Base-by-base conservation (phyloP, 1,284 basidiomycete genomes). In the Trichosporon inkin region DNA sequence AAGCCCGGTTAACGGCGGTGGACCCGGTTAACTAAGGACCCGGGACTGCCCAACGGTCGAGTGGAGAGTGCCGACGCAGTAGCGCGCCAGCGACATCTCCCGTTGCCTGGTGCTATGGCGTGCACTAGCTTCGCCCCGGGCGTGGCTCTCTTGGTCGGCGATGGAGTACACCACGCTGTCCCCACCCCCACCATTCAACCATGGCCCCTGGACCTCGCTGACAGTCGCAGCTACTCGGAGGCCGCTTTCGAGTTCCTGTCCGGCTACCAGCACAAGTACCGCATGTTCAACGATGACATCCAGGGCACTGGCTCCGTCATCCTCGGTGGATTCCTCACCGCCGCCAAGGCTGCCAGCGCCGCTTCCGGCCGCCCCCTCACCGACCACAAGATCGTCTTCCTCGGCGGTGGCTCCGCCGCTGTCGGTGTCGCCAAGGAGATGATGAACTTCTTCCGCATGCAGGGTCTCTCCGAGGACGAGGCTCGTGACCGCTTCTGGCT, bases 231-330 rank as follows among this genome's bases (percentile, higher is more conserved):
- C 64, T 86, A 89, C 47, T 90, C 89, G 1, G 88, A 92, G 67
- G 86, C 90, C 64, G 91, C 91, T 0, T 94, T 93, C 80, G 80
- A 83, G 58, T 92, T 90, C 78, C 85, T 94, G 38, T 83, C 86
- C 28, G 81, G 84, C 53, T 92, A 88, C 80, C 84, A 88, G 60
- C 74, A 86, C 63, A 81, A 84, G 59, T 89, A 90, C 77, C 85
- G 87, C 32, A 82, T 90, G 54, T 94, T 94, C 82, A 96, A 97
- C 76, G 92, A 95, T 70, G 91, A 93, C 73, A 88, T 89, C 66
- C 87, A 89, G 76, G 75, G 75, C 44, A 94, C 92, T 1, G 92
- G 91, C 24, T 89, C 89, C 36, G 93, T 97, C 67, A 89, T 96
- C 51, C 85, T 97, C 47, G 89, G 87, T 39, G 93, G 93, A 11